A percentile compares a stretch with the other conserved stretches of the same genome.
Evolutionary conservation across 2,329 filamentous ascomycete genomes (phyloP).

Genomic region (Samsoniella hepiali): DNA sequence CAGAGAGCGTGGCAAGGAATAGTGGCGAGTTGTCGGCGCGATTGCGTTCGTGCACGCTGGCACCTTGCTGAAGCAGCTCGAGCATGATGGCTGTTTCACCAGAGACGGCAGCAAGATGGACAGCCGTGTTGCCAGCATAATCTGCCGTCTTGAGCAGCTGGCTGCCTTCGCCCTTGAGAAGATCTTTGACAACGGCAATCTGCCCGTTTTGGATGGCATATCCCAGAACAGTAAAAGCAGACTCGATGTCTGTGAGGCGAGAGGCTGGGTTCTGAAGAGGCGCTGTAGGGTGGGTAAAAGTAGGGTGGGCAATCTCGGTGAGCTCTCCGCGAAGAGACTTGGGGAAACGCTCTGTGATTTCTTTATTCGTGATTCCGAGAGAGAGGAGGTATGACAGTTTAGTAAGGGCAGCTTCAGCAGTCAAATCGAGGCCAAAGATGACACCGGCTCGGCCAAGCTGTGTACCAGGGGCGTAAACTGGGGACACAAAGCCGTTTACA

Average conservation of each 20-base stretch:
- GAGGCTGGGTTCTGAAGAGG: constrained; percentile 42
- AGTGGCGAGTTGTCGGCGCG: constrained; percentile 63
- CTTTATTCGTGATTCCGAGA: constrained; percentile 55
- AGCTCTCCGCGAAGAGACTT: constrained; percentile 78
- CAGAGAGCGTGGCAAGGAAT: constrained; percentile 58
- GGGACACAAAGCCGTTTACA: constrained; percentile 70
- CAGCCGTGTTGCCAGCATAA: constrained; percentile 75
- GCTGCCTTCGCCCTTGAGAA: constrained; percentile 62
- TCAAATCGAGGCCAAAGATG: constrained; percentile 85
- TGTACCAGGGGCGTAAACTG: constrained; percentile 74
- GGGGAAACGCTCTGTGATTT: constrained; percentile 70
- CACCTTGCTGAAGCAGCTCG: constrained; percentile 57
- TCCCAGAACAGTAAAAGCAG: constrained; percentile 66
- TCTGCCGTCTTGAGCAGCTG: constrained; percentile 72
- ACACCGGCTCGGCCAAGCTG: constrained; percentile 79
- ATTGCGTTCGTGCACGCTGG: constrained; percentile 66
- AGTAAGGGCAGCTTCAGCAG: constrained; percentile 84
- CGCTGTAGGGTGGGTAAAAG: constrained; percentile 71
- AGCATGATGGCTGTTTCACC: constrained; percentile 54
- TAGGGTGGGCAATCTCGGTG: constrained; percentile 68
- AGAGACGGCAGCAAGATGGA: constrained; percentile 56
- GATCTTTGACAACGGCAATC: constrained; percentile 59
- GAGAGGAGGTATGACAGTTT: constrained; percentile 86
- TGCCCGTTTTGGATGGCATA: constrained; percentile 75
- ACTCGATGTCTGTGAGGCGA: constrained; percentile 47